Conservation (phyloP, 495 filamentous ascomycete species). For the Hypoxylon fragiforme region DNA sequence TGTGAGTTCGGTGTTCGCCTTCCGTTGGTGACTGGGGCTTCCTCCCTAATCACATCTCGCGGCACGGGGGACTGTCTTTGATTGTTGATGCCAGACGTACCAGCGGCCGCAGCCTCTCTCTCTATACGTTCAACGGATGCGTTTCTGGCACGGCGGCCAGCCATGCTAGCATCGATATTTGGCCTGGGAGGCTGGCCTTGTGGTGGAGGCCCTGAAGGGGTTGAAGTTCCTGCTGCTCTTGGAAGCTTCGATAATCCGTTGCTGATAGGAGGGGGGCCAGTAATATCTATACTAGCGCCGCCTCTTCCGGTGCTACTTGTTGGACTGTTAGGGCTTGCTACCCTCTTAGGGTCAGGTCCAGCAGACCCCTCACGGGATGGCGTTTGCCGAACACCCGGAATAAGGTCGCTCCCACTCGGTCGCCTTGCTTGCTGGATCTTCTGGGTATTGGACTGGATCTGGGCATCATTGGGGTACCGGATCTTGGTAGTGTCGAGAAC, state of each 20-base stretch:
- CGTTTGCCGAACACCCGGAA: conserved; percentile 39
- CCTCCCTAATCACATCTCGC: conserved; percentile 54
- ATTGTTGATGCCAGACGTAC: conserved; percentile 31
- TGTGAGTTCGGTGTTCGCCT: conserved; percentile 63
- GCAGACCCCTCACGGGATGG: conserved; percentile 66
- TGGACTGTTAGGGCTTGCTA: conserved; percentile 47
- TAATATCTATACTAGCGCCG: conserved; percentile 40
- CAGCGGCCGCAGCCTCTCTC: conserved; percentile 33
- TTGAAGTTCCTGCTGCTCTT: conserved; percentile 69
- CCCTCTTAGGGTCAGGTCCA: conserved; percentile 59
- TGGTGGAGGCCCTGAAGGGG: conserved; percentile 81
- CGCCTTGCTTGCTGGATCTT: conserved; percentile 42
- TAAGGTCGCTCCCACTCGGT: conserved; percentile 45
- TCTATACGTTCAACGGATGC: conserved; percentile 47
- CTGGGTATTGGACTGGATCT: conserved; percentile 48
- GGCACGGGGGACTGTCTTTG: conserved; percentile 59
- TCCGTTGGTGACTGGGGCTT: conserved; percentile 55
- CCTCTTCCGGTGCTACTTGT: conserved; percentile 39
- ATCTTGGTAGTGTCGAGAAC: conserved; percentile 94
- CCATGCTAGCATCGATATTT: conserved; percentile 27
- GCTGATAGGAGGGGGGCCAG: conserved; percentile 33
- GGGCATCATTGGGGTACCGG: conserved; percentile 83
- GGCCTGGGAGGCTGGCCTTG: conserved; percentile 84
- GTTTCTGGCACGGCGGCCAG: conserved; percentile 40
- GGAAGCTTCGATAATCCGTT: conserved; percentile 65